Base-by-base conservation (phyloP, 176 grass and related monocot genomes). In the Coix lacrymajobi region DNA sequence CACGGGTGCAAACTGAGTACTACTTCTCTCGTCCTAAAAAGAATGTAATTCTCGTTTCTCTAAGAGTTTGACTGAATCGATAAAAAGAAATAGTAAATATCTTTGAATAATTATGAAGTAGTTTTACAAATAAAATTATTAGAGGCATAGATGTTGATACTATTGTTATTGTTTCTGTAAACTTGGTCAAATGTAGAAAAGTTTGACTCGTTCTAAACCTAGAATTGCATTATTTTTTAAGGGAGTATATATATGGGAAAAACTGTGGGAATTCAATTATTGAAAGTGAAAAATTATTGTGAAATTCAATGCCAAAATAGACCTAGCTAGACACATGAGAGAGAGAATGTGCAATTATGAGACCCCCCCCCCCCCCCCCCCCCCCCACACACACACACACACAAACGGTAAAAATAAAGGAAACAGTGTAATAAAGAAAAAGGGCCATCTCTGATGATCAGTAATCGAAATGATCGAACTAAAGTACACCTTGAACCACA, bases 401-500 rank as follows among this genome's bases (percentile, higher is more conserved):
- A 28, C 17, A 25, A 52, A 32, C 36, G 56, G 12, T 26, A 24
- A 37, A 26, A 33, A 6, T 24, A 33, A 24, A 80, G 33, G 6
- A 33, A 44, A 9, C 4, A 15, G 61, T 31, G 58, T 61, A 60
- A 56, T 76, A 80, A 81, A 69, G n/a, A 51, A 54, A 68, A 69
- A 56, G n/a, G n/a, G n/a, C 4, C n/a, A 39, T 4, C 63, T 54
- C 31, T 73, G 11, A 46, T 14, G 10, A 1, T 62, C 3, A 17
- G 32, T 54, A 39, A 69, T 46, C 28, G 41, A 80, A 81, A 51
- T 19, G 63, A 80, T 68, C 77, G 40, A 30, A 81, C 25, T 39
- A 81, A 81, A 81, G 64, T 39, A 81, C 46, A 40, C 65, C 65
- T 70, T 57, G 32, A 70, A 70, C 65, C 11, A 29, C 46, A 40